phyloP scores from a whole-genome alignment of 257 asterid genomes.

The Solanum commersonii region DNA sequence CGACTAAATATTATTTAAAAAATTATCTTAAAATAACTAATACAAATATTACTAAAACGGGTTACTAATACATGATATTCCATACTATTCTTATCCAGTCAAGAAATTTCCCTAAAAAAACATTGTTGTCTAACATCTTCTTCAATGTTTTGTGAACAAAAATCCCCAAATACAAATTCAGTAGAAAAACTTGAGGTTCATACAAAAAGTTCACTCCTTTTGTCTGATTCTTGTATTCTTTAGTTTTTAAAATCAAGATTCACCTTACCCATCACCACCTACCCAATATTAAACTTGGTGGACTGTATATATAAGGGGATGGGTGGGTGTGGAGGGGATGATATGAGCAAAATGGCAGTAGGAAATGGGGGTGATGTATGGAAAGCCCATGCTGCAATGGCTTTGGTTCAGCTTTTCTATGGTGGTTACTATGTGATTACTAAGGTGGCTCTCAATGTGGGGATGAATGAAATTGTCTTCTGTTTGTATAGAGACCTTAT shows the following conservation, averaged over 20 bases:
- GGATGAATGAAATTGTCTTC: slow-evolving; percentile 84
- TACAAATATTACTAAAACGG: no score
- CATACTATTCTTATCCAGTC: no score
- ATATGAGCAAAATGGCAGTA: slow-evolving; percentile 25
- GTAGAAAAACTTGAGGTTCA: not conserved
- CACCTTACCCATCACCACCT: not conserved
- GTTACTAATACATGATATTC: no score
- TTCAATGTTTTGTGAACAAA: no score
- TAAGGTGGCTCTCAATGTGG: slow-evolving; percentile 88
- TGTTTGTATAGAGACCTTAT: slow-evolving; percentile 76
- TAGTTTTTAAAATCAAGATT: not conserved
- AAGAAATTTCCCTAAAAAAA: no score
- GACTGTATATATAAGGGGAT: not conserved
- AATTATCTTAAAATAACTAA: no score
- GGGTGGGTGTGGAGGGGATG: not conserved
- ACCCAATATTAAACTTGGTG: not conserved
- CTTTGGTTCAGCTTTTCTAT: slow-evolving; percentile 59
- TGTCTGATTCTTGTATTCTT: not conserved
- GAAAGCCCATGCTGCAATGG: slow-evolving; percentile 84
- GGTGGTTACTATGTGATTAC: slow-evolving; percentile 92
- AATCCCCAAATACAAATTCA: no score
- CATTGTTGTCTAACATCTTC: no score
- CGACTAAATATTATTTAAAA: no score
- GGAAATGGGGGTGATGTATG: slow-evolving; percentile 44
- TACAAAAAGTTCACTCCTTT: not conserved